Percentiles rank a stretch among this genome's conserved stretches.
Evolutionary conservation across 352 stramenopile species (phyloP).

Genomic region (Pythium brassicae): DNA sequence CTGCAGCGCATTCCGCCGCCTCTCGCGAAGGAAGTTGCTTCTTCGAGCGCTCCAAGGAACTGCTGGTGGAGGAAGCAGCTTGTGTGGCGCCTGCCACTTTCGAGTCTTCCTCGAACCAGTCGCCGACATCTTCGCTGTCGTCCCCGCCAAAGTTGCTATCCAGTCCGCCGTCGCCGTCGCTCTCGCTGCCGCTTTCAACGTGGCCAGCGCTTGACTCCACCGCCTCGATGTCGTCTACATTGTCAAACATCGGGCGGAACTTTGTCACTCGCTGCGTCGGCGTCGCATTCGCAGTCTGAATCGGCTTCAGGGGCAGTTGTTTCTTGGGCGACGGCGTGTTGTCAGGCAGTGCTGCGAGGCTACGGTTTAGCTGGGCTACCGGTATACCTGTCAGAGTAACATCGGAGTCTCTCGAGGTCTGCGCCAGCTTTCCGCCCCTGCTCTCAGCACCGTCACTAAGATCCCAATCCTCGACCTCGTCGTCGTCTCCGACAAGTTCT

Average conservation of each 20-base stretch:
- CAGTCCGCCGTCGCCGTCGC: constrained; percentile 17
- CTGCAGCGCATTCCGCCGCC: not conserved
- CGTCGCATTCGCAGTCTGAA: constrained; percentile 1
- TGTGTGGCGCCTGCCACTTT: not conserved
- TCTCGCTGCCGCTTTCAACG: constrained; percentile 15
- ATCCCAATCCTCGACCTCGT: constrained; percentile 41
- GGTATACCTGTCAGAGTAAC: not conserved
- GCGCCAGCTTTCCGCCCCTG: not conserved
- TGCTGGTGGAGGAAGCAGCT: not conserved
- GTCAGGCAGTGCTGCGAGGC: not conserved
- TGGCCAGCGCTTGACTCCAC: constrained; percentile 17
- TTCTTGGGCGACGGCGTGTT: constrained; percentile 2
- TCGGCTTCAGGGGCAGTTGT: not conserved
- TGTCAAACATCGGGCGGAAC: constrained; percentile 28
- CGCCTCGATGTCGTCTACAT: constrained; percentile 27
- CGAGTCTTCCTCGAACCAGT: constrained; percentile 41
- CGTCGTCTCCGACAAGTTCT: constrained; percentile 30
- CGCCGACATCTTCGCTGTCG: constrained; percentile 37
- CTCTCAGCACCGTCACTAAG: constrained; percentile 14
- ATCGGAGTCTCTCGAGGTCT: not conserved
- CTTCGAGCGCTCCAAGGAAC: constrained; percentile 4
- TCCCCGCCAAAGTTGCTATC: constrained; percentile 24
- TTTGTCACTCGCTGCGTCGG: constrained; percentile 14
- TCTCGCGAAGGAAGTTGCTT: constrained; percentile 2
- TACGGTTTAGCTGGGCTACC: not conserved